phyloP scores from a whole-genome alignment of 805 yeast species.

The Candida tallmaniae region DNA sequence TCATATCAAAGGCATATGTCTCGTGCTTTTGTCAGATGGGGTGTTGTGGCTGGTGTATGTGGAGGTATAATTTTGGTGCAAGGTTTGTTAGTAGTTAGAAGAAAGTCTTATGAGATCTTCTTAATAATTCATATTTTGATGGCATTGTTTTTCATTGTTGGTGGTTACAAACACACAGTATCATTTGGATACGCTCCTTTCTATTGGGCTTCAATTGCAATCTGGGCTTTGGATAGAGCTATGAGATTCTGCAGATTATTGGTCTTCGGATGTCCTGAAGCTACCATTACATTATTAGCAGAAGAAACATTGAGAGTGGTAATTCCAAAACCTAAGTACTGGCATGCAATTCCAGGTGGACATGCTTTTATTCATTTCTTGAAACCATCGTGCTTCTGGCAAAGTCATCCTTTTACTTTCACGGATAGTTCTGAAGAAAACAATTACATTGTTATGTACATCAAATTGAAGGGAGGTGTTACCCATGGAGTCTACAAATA shows the following conservation, averaged over 20 bases:
- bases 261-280: constrained; percentile 29
- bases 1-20: constrained; percentile 11
- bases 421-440: constrained; percentile 22
- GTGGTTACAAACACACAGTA: constrained; percentile 52
- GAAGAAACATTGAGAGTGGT: constrained; percentile 36
- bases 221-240: constrained; percentile 36
- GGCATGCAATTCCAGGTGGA: constrained; percentile 39
- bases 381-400: constrained; percentile 35
- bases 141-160: constrained; percentile 43
- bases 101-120: constrained; percentile 49
- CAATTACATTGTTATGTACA: constrained; percentile 25
- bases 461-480: constrained; percentile 49
- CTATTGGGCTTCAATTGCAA: constrained; percentile 29
- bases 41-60: constrained; percentile 23
- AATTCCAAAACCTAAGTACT: constrained; percentile 33
- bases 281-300: constrained; percentile 30
- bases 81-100: constrained; percentile 49
- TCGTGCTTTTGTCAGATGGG: constrained; percentile 22
- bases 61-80: constrained; percentile 44
- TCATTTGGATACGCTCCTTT: constrained; percentile 22
- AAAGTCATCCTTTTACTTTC: constrained; percentile 41
- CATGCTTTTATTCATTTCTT: constrained; percentile 38
- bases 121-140: constrained; percentile 27
- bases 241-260: constrained; percentile 27
- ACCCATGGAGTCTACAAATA: constrained; percentile 33